Conservation (phyloP, 345 rosid genomes). For the Melaleuca alternifolia region DNA sequence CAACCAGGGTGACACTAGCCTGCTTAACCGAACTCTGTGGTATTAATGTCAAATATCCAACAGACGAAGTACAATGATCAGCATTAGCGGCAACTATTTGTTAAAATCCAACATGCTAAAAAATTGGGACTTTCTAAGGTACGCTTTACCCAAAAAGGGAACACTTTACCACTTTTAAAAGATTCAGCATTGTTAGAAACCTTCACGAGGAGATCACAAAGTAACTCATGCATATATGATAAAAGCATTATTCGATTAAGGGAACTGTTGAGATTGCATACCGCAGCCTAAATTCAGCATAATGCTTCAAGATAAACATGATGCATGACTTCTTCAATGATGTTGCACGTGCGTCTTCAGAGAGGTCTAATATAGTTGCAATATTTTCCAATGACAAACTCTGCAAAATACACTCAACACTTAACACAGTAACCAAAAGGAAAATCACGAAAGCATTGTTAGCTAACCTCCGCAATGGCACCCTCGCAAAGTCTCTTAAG, state of each 20-base stretch:
- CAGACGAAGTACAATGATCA: too few relatives aligned
- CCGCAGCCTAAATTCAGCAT: constrained; percentile 31
- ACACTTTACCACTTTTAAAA: background rate
- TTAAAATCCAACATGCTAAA: background rate
- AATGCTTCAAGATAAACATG: constrained; percentile 44
- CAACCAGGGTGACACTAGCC: background rate
- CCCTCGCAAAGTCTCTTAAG: background rate
- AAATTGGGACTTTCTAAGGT: background rate
- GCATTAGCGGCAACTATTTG: too few relatives aligned
- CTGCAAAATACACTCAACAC: constrained; percentile 5
- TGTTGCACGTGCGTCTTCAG: constrained; percentile 54
- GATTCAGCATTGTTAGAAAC: background rate
- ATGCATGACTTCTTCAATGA: constrained; percentile 59
- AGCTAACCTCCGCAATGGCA: background rate
- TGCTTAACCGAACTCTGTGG: too few relatives aligned
- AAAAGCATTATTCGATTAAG: background rate
- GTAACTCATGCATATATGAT: background rate
- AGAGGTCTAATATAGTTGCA: constrained; percentile 45
- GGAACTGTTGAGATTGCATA: background rate
- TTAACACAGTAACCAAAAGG: background rate
- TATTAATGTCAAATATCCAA: too few relatives aligned
- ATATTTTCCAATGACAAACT: constrained; percentile 50
- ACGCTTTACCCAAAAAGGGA: too few relatives aligned
- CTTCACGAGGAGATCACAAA: background rate
- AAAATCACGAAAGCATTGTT: background rate